A percentile compares a stretch with the other conserved stretches of the same genome.
Conservation (phyloP, 1,284 basidiomycete species). For the Puccinia brachypodii region DNA sequence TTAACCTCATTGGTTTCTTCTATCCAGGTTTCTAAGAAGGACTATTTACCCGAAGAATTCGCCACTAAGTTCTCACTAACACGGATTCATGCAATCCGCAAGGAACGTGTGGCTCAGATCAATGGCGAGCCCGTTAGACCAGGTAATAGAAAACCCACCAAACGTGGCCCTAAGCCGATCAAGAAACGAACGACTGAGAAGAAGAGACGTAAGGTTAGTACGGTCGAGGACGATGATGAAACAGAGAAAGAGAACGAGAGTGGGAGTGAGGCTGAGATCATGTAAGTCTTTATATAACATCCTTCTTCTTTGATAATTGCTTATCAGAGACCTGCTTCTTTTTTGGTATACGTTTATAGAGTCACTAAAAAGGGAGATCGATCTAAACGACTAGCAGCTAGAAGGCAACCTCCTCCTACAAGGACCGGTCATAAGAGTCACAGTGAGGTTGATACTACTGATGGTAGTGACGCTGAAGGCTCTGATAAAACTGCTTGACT, state of each 20-base stretch:
- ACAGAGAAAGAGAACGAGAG: neutral
- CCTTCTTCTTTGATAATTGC: too few species aligned
- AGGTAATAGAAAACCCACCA: neutral
- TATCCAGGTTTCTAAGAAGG: constrained; percentile 16
- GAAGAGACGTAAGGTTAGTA: constrained; percentile 18
- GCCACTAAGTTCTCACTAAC: neutral
- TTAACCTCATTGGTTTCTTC: neutral
- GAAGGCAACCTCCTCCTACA: neutral
- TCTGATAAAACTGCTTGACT: neutral
- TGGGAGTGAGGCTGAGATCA: neutral
- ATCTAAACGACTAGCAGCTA: neutral
- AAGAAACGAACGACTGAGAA: neutral
- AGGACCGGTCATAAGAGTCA: neutral
- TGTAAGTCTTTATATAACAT: neutral
- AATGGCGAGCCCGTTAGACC: neutral
- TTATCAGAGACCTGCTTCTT: too few species aligned
- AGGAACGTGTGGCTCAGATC: constrained; percentile 1
- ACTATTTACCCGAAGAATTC: constrained; percentile 24
- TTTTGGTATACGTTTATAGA: too few species aligned
- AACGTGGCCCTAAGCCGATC: neutral
- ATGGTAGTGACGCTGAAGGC: neutral
- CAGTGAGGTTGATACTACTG: neutral
- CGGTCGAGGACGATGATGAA: neutral
- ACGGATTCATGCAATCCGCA: constrained; percentile 3
- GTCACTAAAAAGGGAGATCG: neutral